phyloP scores from a whole-genome alignment of 306 rosid species.

The Vigna mungo region DNA sequence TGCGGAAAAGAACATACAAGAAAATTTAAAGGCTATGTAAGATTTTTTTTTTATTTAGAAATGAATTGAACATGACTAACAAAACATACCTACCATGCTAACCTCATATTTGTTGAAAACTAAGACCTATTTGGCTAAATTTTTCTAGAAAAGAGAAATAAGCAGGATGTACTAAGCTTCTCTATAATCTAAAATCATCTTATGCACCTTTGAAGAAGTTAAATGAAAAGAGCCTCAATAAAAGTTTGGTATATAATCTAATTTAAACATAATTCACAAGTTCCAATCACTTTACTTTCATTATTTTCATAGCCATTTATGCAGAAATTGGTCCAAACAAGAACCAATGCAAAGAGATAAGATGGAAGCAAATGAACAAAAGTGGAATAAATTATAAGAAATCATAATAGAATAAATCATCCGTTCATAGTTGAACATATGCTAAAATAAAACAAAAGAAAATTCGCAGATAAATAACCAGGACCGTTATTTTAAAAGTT shows the following conservation, averaged over 20 bases:
- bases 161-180: not conserved
- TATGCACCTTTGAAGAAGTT: not conserved
- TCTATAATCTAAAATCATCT: not conserved
- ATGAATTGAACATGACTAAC: conserved; percentile 11
- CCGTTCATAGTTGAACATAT: not conserved
- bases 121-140: no score
- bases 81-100: not conserved
- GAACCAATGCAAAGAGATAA: not conserved
- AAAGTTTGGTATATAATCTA: no score
- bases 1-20: not conserved
- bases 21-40: not conserved
- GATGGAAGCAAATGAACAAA: not conserved
- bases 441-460: not conserved
- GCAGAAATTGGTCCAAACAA: not conserved
- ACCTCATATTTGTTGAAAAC: not conserved
- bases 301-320: not conserved
- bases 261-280: not conserved
- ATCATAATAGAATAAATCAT: not conserved
- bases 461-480: not conserved
- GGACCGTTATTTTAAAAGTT: not conserved
- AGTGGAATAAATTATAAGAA: not conserved
- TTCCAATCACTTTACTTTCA: not conserved
- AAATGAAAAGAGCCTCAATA: no score
- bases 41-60: not conserved
- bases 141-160: not conserved